phyloP scores from a whole-genome alignment of 305 asterid species.

The Galium porrigens region DNA sequence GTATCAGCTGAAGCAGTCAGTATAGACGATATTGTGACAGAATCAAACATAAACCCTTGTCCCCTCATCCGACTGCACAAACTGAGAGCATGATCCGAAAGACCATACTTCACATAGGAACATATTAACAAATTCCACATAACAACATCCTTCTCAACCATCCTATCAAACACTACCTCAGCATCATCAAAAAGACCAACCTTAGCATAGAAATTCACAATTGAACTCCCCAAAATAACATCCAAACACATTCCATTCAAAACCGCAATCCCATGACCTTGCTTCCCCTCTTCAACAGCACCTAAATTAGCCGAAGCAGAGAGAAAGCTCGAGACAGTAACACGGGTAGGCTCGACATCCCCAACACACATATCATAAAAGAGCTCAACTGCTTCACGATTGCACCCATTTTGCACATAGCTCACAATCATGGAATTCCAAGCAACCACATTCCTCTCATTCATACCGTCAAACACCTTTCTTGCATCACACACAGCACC shows the following conservation, averaged over 20 bases:
- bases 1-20: slow-evolving; percentile 18
- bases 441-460: slow-evolving; percentile 21
- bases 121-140: slow-evolving; percentile 25
- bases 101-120: slow-evolving; percentile 18
- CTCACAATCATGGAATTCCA: slow-evolving; percentile 26
- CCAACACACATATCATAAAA: slow-evolving; percentile 19
- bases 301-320: slow-evolving; percentile 24
- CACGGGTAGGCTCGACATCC: slow-evolving; percentile 23
- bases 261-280: slow-evolving; percentile 22
- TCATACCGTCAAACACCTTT: slow-evolving; percentile 22
- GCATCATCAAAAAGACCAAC: slow-evolving; percentile 23
- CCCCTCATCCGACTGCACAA: slow-evolving; percentile 20
- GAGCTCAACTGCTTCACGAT: slow-evolving; percentile 18
- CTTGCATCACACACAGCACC: slow-evolving; percentile 21
- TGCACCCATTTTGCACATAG: slow-evolving; percentile 23
- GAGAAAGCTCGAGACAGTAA: slow-evolving; percentile 21
- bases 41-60: slow-evolving; percentile 19
- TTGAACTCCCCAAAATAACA: slow-evolving; percentile 22
- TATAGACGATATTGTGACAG: slow-evolving; percentile 20
- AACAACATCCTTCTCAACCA: slow-evolving; percentile 24
- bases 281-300: slow-evolving; percentile 23
- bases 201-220: slow-evolving; percentile 26
- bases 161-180: slow-evolving; percentile 18
- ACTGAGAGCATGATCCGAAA: slow-evolving; percentile 13
- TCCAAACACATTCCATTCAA: slow-evolving; percentile 16